Evolutionary conservation across 345 rosid genomes (phyloP), one percentile per base, ranked within the genome.

Genomic region (Kandelia obovata): DNA sequence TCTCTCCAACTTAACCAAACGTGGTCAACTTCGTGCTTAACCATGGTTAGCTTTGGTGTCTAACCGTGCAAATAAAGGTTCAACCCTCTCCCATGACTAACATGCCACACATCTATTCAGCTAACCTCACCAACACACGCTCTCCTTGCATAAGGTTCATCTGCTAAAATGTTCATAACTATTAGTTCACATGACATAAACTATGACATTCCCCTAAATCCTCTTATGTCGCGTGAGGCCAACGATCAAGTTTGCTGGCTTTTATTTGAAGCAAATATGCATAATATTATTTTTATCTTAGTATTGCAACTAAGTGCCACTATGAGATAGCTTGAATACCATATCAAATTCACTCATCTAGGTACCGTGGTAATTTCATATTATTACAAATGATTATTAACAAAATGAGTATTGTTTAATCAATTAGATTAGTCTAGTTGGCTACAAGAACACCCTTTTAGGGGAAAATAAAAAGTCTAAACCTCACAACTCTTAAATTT

Each of bases 11-110:
- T 56, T 60, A 76, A 79, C 83, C 67, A 62, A 61, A 65, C 72
- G 39, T 56, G 70, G 84, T 86, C 87, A 83, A 79, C 83, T 74
- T 58, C 55, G 0, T 62, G 3, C 28, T 61, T 72, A 83, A 83
- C 89, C 80, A 68, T 79, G 39, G 87, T 85, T 85, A 76, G 61
- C 3, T 62, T 19, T 21, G 19, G 46, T 6, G 31, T 43, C 0
- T 19, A 63, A 30, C 49, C 49, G 5, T 3, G 49, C 13, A 3
- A 13, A 39, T 13, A 34, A 31, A 31, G 1, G 13, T 39, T 2
- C 46, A 35, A 1, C 65, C 46, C 51, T 26, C 15, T 43, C 60
- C 61, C 64, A 57, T 34, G 69, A 71, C 77, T 64, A 71, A 67
- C 68, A 21, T 28, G 31, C 20, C 53, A 56, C 21, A 65, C 68